A percentile compares a stretch with the other conserved stretches of the same genome.
phyloP scores from a whole-genome alignment of 352 stramenopile genomes.

The Phytophthora aleatoria region DNA sequence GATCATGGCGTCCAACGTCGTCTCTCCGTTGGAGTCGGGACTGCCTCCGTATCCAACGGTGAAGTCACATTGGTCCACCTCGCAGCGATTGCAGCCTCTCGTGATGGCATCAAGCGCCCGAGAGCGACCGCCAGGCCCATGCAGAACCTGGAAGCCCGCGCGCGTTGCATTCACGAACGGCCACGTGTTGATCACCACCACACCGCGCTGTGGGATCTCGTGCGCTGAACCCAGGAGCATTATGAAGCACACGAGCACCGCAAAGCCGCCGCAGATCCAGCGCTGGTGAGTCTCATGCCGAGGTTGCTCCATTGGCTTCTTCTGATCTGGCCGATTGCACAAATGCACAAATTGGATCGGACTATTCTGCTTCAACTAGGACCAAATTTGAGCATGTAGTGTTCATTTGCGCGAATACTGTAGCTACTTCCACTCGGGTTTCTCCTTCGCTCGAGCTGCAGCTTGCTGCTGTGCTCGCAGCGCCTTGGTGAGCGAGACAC shows the following conservation, averaged over 20 bases:
- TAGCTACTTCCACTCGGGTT: conserved; percentile 73
- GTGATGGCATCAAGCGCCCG: conserved; percentile 68
- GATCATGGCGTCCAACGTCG: conserved; percentile 92
- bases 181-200: conserved; percentile 87
- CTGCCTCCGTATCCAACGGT: conserved; percentile 90
- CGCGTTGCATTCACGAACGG: conserved; percentile 77
- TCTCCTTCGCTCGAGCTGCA: conserved; percentile 43
- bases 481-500: conserved; percentile 72
- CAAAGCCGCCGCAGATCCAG: conserved; percentile 40
- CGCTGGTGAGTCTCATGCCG: conserved; percentile 33
- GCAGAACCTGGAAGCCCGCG: conserved; percentile 59
- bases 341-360: conserved; percentile 9
- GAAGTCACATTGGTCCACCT: conserved; percentile 88
- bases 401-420: neutral
- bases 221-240: conserved; percentile 37
- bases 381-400: neutral
- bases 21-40: conserved; percentile 85
- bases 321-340: neutral
- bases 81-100: conserved; percentile 75
- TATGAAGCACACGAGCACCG: conserved; percentile 34
- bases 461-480: conserved; percentile 64
- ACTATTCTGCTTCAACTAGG: conserved; percentile 14
- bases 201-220: conserved; percentile 30
- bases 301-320: conserved; percentile 24
- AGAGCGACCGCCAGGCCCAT: conserved; percentile 7